Conservation (phyloP, 2,329 filamentous ascomycete species). For the Ilyonectria destructans region DNA sequence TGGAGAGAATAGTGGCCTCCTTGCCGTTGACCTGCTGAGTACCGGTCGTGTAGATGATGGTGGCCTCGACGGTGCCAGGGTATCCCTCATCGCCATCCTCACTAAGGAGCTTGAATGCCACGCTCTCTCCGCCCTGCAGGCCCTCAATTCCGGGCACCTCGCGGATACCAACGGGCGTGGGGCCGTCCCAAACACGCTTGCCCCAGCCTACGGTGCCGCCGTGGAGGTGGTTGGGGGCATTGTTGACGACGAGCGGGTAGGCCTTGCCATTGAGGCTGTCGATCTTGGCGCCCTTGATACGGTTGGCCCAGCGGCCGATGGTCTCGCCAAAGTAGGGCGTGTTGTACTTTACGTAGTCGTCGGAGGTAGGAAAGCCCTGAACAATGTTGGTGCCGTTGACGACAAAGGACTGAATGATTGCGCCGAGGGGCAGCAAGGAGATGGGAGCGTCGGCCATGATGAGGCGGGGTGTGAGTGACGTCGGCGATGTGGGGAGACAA, state of each 20-base stretch:
- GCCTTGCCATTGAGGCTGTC: conserved; percentile 79
- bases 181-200: conserved; percentile 83
- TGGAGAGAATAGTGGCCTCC: conserved; percentile 80
- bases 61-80: conserved; percentile 86
- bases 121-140: conserved; percentile 75
- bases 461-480: conserved; percentile 26
- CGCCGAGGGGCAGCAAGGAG: conserved; percentile 82
- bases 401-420: conserved; percentile 85
- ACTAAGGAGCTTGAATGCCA: conserved; percentile 78
- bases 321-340: conserved; percentile 91
- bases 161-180: conserved; percentile 71
- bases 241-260: conserved; percentile 82
- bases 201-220: conserved; percentile 85
- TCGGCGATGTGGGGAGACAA: conserved; percentile 5
- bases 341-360: conserved; percentile 84
- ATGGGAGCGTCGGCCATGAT: conserved; percentile 67
- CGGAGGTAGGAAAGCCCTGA: conserved; percentile 83
- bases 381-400: conserved; percentile 90
- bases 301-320: conserved; percentile 89
- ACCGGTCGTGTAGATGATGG: conserved; percentile 84
- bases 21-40: conserved; percentile 75
- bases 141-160: conserved; percentile 67
- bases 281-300: conserved; percentile 81
- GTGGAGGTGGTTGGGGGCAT: conserved; percentile 84
- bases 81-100: conserved; percentile 91